Evolutionary conservation across 768 basidiomycete genomes (phyloP).

Genomic region (Psilocybe subaeruginosa): DNA sequence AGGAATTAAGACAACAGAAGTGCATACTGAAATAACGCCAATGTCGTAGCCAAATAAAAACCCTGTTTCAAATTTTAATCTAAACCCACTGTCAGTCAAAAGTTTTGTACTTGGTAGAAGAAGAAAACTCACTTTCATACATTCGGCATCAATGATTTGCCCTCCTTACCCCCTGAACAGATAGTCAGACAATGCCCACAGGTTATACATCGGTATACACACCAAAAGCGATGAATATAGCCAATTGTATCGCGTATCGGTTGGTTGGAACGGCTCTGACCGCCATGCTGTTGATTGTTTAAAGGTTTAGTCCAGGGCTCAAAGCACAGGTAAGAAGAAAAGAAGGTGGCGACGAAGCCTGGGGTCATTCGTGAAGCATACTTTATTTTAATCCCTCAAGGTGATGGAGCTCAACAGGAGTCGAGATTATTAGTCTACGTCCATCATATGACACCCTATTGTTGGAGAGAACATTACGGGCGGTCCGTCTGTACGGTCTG

Average conservation of each 20-base stretch:
- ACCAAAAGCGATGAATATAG: conserved; percentile 78
- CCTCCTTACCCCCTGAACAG: conserved; percentile 29
- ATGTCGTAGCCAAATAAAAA: conserved; percentile 80
- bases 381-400: conserved; percentile 2
- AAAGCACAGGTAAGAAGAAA: conserved; percentile 8
- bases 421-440: background rate
- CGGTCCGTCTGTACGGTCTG: background rate
- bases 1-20: conserved; percentile 4
- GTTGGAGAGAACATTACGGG: background rate
- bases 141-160: background rate
- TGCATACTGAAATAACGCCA: conserved; percentile 69
- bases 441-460: background rate
- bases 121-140: conserved; percentile 2
- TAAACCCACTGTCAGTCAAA: background rate
- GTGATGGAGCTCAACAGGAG: background rate
- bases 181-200: background rate
- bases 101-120: background rate
- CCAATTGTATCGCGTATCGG: conserved; percentile 62
- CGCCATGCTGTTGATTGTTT: conserved; percentile 23
- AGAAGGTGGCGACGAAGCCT: conserved; percentile 5
- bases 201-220: conserved; percentile 25
- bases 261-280: conserved; percentile 59
- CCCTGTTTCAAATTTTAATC: conserved; percentile 32
- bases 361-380: background rate
- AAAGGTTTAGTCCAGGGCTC: background rate